These are phyloP conservation scores for Blastobotrys robertii DNA, from an alignment of 805 yeast species.

Conservation along the genomic window DNA sequence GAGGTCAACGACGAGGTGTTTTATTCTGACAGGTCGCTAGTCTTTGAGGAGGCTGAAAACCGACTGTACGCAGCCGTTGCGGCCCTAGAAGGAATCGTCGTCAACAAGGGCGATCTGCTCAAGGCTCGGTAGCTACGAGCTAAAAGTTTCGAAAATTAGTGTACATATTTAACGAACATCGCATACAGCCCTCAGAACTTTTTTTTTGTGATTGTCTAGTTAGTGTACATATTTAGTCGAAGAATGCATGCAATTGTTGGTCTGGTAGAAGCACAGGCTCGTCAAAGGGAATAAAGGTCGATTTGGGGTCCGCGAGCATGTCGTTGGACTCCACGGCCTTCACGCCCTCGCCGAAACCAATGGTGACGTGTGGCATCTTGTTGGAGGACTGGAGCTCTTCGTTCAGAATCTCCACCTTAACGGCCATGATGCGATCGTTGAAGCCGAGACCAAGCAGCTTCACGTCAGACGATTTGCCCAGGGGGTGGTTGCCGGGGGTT, in stretches of 20 bases:
- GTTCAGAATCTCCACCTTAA: constrained; percentile 35
- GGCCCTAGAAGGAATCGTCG: constrained; percentile 79
- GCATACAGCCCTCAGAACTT: background rate
- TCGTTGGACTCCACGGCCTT: constrained; percentile 46
- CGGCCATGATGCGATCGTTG: constrained; percentile 43
- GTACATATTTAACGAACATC: background rate
- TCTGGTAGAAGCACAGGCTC: constrained; percentile 10
- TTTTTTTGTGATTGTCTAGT: background rate
- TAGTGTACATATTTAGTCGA: background rate
- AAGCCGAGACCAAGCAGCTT: constrained; percentile 38
- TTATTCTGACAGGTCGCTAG: constrained; percentile 73
- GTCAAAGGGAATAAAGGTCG: constrained; percentile 11
- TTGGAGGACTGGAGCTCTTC: constrained; percentile 28
- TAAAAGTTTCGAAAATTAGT: background rate
- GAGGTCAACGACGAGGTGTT: constrained; percentile 93
- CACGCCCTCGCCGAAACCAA: constrained; percentile 46
- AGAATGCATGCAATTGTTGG: constrained; percentile 10
- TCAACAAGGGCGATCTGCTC: constrained; percentile 52
- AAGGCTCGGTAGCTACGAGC: background rate
- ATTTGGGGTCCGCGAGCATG: constrained; percentile 17
- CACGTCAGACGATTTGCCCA: constrained; percentile 27
- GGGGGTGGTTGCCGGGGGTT: background rate
- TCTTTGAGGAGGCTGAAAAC: constrained; percentile 93
- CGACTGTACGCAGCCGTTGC: constrained; percentile 95
- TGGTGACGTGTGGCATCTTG: constrained; percentile 56